These are phyloP conservation scores for Clonostachys rosea DNA, from an alignment of 2,329 filamentous ascomycete genomes.

Conservation along the genomic window DNA sequence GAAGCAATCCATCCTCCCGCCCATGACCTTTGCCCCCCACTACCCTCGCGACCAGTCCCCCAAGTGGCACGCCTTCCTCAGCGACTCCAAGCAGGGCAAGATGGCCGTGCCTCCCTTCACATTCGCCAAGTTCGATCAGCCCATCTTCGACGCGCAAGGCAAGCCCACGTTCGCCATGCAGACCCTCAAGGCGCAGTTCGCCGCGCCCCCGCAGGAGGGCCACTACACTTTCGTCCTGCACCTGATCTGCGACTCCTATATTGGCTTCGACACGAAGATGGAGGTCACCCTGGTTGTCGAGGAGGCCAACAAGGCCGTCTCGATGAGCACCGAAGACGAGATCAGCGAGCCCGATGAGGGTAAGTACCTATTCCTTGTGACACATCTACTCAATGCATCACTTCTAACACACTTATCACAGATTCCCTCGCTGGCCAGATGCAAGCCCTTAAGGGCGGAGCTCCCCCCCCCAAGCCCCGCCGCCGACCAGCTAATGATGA, in stretches of 20 bases:
- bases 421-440: slow-evolving; percentile 90
- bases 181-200: slow-evolving; percentile 95
- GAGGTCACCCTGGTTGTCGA: slow-evolving; percentile 87
- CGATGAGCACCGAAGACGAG: slow-evolving; percentile 82
- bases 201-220: slow-evolving; percentile 85
- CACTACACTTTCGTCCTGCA: slow-evolving; percentile 95
- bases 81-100: slow-evolving; percentile 89
- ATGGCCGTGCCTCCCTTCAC: slow-evolving; percentile 95
- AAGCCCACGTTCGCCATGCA: slow-evolving; percentile 93
- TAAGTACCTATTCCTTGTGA: slow-evolving; percentile 39
- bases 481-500: slow-evolving; percentile 42
- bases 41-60: slow-evolving; percentile 86
- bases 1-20: slow-evolving; percentile 66
- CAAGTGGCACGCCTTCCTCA: slow-evolving; percentile 90
- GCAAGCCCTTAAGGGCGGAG: slow-evolving; percentile 75
- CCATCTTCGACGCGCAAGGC: slow-evolving; percentile 73
- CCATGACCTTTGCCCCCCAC: slow-evolving; percentile 86
- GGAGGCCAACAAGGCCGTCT: slow-evolving; percentile 78
- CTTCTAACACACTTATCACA: slow-evolving; percentile 22
- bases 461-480: slow-evolving; percentile 49
- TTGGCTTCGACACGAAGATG: slow-evolving; percentile 89
- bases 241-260: slow-evolving; percentile 88
- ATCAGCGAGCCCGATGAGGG: slow-evolving; percentile 98
- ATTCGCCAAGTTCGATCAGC: slow-evolving; percentile 90
- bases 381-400: slow-evolving; percentile 7